Conservation (phyloP, 2,329 filamentous ascomycete species). For the Xylaria sp. region DNA sequence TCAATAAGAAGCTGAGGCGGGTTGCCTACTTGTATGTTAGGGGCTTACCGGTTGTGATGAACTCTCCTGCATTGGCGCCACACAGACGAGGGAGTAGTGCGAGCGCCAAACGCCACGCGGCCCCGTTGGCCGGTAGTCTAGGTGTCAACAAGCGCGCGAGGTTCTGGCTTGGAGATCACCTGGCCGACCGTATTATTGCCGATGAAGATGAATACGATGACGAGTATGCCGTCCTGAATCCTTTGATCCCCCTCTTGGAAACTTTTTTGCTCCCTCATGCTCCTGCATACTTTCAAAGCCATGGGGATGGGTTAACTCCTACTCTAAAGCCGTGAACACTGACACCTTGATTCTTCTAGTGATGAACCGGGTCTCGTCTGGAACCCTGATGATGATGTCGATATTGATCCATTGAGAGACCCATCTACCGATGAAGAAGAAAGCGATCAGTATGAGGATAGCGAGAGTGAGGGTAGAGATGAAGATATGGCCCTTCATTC, state of each 20-base stretch:
- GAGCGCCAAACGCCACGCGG: constrained; percentile 47
- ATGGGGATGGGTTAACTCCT: too few species aligned
- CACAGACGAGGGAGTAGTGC: constrained; percentile 46
- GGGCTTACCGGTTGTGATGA: constrained; percentile 77
- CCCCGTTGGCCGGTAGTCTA: constrained; percentile 43
- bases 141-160: constrained; percentile 82
- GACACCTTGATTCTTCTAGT: not conserved
- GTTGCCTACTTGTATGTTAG: constrained; percentile 94
- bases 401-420: constrained; percentile 63
- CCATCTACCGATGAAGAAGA: constrained; percentile 61
- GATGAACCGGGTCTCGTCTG: constrained; percentile 53
- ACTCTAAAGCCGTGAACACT: not conserved
- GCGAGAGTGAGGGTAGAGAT: constrained; percentile 53
- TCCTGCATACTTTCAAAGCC: not conserved
- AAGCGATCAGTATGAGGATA: constrained; percentile 57
- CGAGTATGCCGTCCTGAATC: constrained; percentile 44
- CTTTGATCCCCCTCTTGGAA: not conserved
- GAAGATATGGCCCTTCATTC: constrained; percentile 56
- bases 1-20: constrained; percentile 90
- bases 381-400: constrained; percentile 68
- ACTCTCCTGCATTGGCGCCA: constrained; percentile 49
- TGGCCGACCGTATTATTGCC: constrained; percentile 59
- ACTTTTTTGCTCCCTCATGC: not conserved
- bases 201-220: constrained; percentile 60
- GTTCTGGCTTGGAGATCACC: constrained; percentile 84